Percentiles rank a stretch among this genome's conserved stretches.
Evolutionary conservation across 169 alveolate species (phyloP).

Genomic region (Eimeria sp.): DNA sequence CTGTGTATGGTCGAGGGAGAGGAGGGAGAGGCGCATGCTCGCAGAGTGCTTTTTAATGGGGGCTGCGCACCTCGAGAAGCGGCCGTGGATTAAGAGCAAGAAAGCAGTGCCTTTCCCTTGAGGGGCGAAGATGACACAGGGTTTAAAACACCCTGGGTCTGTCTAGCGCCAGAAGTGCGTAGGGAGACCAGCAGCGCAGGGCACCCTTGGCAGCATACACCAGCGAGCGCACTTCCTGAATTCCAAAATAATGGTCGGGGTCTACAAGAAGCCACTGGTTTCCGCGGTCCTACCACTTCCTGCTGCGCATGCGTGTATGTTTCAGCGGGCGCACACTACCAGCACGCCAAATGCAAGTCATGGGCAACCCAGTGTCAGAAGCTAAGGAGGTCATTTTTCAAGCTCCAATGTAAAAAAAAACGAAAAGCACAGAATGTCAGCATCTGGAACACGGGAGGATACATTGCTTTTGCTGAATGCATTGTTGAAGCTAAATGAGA

Average conservation of each 20-base stretch:
- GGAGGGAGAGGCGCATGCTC: too few species aligned
- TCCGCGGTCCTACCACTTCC: background rate
- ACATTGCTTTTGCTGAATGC: background rate
- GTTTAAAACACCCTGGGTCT: background rate
- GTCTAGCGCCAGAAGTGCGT: background rate
- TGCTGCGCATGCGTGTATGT: background rate
- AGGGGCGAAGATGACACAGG: background rate
- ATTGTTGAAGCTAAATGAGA: background rate
- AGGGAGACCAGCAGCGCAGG: background rate
- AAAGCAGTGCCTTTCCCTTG: background rate
- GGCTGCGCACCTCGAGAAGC: background rate
- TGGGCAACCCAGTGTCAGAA: too few species aligned
- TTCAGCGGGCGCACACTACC: background rate
- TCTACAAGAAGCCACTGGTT: background rate
- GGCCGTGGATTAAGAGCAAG: background rate
- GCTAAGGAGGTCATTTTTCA: background rate
- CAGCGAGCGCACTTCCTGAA: slow-evolving; percentile 5
- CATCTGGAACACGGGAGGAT: background rate
- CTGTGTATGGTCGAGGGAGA: background rate
- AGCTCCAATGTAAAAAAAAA: background rate
- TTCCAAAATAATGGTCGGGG: background rate
- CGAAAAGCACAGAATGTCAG: background rate
- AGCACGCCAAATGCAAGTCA: background rate
- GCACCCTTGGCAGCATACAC: background rate
- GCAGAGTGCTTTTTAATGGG: background rate